phyloP scores from a whole-genome alignment of 768 basidiomycete genomes.

The Mycena vitilis region DNA sequence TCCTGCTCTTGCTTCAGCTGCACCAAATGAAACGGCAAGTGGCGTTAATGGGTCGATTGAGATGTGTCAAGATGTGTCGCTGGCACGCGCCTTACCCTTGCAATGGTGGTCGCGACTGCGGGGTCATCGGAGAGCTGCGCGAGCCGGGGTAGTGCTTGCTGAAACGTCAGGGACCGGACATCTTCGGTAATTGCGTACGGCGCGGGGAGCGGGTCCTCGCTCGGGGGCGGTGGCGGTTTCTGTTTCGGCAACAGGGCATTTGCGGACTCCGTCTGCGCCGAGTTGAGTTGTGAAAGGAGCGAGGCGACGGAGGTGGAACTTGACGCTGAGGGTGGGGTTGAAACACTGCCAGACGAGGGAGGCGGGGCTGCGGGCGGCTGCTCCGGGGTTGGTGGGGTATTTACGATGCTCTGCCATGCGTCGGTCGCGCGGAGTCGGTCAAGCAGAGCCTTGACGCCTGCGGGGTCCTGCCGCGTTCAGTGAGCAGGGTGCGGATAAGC shows the following conservation, averaged over 20 bases:
- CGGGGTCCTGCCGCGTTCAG: constrained; percentile 63
- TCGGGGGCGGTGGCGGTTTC: not conserved
- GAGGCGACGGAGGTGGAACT: constrained; percentile 62
- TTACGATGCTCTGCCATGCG: constrained; percentile 69
- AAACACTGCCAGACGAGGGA: constrained; percentile 13
- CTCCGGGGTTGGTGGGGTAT: constrained; percentile 21
- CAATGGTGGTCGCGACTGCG: constrained; percentile 60
- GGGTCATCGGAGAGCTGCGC: constrained; percentile 68
- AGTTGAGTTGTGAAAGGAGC: constrained; percentile 70
- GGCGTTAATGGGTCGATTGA: not conserved
- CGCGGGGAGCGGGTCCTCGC: constrained; percentile 27
- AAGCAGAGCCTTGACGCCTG: constrained; percentile 75
- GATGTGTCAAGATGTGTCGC: not conserved
- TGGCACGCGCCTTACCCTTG: constrained; percentile 66
- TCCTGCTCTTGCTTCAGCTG: constrained; percentile 82
- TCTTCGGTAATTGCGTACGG: constrained; percentile 45
- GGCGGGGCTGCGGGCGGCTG: constrained; percentile 24
- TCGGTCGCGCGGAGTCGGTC: constrained; percentile 75
- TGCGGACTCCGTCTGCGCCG: constrained; percentile 39
- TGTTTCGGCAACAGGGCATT: not conserved
- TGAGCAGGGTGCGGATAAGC: constrained; percentile 17
- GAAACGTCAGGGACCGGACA: constrained; percentile 66
- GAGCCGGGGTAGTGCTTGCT: constrained; percentile 76
- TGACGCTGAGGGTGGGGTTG: constrained; percentile 14
- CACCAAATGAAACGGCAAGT: constrained; percentile 12